Percentiles rank a stretch among this genome's conserved stretches.
phyloP scores from a whole-genome alignment of 257 asterid genomes.

The Penstemon davidsonii region DNA sequence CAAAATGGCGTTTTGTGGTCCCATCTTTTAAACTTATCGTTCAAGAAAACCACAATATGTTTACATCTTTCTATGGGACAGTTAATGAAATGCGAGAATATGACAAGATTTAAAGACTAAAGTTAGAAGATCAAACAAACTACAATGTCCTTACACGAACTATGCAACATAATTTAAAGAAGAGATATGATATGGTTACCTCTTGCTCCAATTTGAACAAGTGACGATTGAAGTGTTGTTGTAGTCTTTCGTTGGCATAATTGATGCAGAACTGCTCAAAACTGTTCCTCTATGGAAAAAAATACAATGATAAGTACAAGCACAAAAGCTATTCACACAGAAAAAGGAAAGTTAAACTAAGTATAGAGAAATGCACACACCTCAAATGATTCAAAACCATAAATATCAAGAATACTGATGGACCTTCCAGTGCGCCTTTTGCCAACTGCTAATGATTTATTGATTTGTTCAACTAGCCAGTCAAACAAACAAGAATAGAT shows the following conservation, averaged over 20 bases:
- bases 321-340: conserved; percentile 20
- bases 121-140: conserved; percentile 10
- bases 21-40: background rate
- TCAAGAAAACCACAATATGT: background rate
- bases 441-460: conserved; percentile 88
- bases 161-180: conserved; percentile 1
- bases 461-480: conserved; percentile 96
- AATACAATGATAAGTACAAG: conserved; percentile 21
- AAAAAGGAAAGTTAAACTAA: conserved; percentile 18
- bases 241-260: conserved; percentile 96
- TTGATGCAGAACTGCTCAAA: conserved; percentile 98
- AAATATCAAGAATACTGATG: conserved; percentile 94
- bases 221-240: conserved; percentile 97
- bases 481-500: conserved; percentile 93
- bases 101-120: conserved; percentile 4
- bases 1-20: background rate
- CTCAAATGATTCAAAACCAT: conserved; percentile 98
- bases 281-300: conserved; percentile 71
- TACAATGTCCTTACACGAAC: background rate
- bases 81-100: background rate
- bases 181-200: conserved; percentile 43
- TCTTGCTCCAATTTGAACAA: conserved; percentile 98
- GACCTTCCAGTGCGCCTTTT: conserved; percentile 97
- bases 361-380: conserved; percentile 38
- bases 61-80: conserved; percentile 1